Evolutionary conservation across 345 rosid species (phyloP), one percentile per base, ranked within the genome.

Genomic region (Aquilaria yunnanensis): DNA sequence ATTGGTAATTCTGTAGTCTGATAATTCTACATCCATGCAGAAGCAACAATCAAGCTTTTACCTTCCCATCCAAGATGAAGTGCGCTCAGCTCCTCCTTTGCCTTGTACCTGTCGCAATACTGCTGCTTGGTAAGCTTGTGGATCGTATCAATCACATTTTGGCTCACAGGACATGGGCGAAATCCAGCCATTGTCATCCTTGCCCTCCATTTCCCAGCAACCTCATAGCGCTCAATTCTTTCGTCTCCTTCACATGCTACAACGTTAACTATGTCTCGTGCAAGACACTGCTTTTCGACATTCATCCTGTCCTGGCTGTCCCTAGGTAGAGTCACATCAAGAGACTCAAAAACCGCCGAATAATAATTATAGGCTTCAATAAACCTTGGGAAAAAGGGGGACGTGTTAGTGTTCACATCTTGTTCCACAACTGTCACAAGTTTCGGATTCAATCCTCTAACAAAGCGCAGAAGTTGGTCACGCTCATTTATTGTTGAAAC

Each of bases 211-310:
- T 90, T 90, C 55, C 96, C 95, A 0, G 97, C 97, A 62, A 80
- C 87, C 64, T 94, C 99, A 10, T 85, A 90, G 45, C 99, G 78
- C 62, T 94, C 99, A 0, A 94, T 86, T 63, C 99, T 78, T 62
- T 90, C 99, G 71, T 88, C 97, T 48, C 99, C 99, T 68, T 94
- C 99, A 0, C 99, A 94, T 3, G 99, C 97, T 14, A 94, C 82
- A 5, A 94, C 77, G 75, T 94, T 94, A 9, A 94, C 94, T 54
- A 94, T 94, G 69, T 94, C 99, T 30, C 96, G 78, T 10, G 99
- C 99, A 59, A 94, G 85, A 68, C 99, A 94, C 60, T 94, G 99
- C 57, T 79, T 85, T 69, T 94, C 99, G 9, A 90, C 97, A 52
- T 94, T 94, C 85, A 90, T 81, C 81, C 99, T 80, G 67, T 94